Percentiles rank a stretch among this genome's conserved stretches.
Evolutionary conservation across 352 stramenopile species (phyloP).

Genomic region (Phytophthora kernoviae): DNA sequence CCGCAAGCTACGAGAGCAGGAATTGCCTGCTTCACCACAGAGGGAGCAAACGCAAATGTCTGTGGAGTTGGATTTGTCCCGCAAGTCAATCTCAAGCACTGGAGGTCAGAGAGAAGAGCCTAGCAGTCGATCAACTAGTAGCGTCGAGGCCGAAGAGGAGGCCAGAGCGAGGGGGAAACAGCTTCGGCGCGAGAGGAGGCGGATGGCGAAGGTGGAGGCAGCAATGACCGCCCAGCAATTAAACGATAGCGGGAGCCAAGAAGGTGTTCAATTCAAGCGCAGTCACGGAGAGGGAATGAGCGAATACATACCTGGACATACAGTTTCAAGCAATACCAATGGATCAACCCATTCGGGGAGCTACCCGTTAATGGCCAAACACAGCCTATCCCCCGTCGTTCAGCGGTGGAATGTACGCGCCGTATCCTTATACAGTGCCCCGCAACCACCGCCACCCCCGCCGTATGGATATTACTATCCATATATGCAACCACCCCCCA

Average conservation of each 20-base stretch:
- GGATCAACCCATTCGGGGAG: slow-evolving; percentile 2
- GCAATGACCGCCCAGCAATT: slow-evolving; percentile 38
- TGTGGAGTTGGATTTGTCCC: slow-evolving; percentile 15
- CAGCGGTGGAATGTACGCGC: slow-evolving; percentile 36
- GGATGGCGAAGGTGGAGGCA: slow-evolving; percentile 42
- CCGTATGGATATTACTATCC: slow-evolving; percentile 50
- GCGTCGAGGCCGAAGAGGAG: slow-evolving; percentile 23
- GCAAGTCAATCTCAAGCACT: slow-evolving; percentile 11
- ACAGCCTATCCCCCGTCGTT: slow-evolving; percentile 9
- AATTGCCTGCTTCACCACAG: slow-evolving; percentile 14
- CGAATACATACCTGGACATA: neutral
- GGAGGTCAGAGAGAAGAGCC: slow-evolving; percentile 6
- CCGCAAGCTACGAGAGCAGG: slow-evolving; percentile 25
- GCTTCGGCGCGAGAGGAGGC: slow-evolving; percentile 37
- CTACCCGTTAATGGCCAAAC: slow-evolving; percentile 20
- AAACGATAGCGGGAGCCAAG: slow-evolving; percentile 8
- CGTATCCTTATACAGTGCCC: slow-evolving; percentile 48
- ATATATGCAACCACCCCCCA: slow-evolving; percentile 36
- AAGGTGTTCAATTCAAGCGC: neutral
- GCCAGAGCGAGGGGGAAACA: slow-evolving; percentile 31
- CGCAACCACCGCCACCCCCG: slow-evolving; percentile 21
- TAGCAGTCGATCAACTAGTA: slow-evolving; percentile 16
- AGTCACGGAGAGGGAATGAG: neutral
- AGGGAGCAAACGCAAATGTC: slow-evolving; percentile 2
- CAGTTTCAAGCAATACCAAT: slow-evolving; percentile 7